These are phyloP conservation scores for Globisporangium carolinianum DNA, from an alignment of 352 stramenopile genomes.

Conservation along the genomic window DNA sequence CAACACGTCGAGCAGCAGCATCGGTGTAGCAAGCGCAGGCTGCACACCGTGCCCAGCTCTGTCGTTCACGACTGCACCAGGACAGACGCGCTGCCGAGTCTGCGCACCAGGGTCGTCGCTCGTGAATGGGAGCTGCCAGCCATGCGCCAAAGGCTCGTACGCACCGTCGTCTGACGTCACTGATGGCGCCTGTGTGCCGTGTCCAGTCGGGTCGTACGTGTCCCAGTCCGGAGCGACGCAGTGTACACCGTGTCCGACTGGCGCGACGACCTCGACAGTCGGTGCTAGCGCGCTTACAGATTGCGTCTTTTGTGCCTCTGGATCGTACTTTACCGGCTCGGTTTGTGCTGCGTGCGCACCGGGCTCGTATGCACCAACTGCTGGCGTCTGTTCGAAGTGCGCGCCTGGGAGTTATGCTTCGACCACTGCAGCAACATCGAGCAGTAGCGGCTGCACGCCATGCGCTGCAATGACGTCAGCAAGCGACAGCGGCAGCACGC, in stretches of 20 bases:
- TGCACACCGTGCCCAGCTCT: constrained; percentile 29
- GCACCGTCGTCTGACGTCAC: constrained; percentile 13
- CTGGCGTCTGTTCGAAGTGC: constrained; percentile 34
- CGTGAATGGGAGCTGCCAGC: constrained; percentile 18
- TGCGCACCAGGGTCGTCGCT: constrained; percentile 25
- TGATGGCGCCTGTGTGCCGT: constrained; percentile 32
- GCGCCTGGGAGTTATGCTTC: constrained; percentile 33
- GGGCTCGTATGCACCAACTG: constrained; percentile 17
- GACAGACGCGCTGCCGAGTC: constrained; percentile 21
- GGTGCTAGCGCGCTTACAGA: constrained; percentile 17
- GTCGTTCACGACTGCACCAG: constrained; percentile 27
- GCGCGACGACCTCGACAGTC: constrained; percentile 20
- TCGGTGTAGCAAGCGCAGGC: constrained; percentile 12
- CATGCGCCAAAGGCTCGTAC: constrained; percentile 33
- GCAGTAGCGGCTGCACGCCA: constrained; percentile 17
- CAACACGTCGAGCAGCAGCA: constrained; percentile 33
- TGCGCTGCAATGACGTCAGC: constrained; percentile 42
- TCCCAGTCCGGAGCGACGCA: constrained; percentile 10
- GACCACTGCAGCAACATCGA: not conserved
- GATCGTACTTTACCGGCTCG: constrained; percentile 24
- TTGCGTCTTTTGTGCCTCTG: constrained; percentile 27
- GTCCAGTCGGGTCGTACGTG: constrained; percentile 34
- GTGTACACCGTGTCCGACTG: constrained; percentile 28
- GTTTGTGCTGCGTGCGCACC: constrained; percentile 18
- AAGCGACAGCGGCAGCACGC: constrained; percentile 13